Base-by-base conservation (phyloP, 106 monocot genomes). In the Dendrobium chrysotoxum region DNA sequence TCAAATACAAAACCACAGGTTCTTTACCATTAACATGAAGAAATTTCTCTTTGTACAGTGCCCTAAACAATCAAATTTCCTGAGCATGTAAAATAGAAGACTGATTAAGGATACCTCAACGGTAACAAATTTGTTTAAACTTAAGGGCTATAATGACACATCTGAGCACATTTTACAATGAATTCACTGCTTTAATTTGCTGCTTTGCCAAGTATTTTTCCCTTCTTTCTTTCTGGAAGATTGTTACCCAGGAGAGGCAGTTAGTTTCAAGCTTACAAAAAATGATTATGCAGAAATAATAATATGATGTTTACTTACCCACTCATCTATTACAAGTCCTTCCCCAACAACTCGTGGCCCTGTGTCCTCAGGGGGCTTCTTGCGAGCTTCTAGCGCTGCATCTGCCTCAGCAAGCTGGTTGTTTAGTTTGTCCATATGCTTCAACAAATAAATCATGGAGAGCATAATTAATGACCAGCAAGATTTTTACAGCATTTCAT, bases 281-380 rank as follows among this genome's bases (percentile, higher is more conserved):
- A 50, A 0, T 13, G 13, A 13, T 13, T 50, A 50, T 50, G 11
- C 50, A 12, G 15, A 50, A 50, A 15, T 13, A 50, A 50, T 2
- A 13, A 11, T 13, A 45, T 65, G 16, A 58, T 75, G 2, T 40
- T 75, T 17, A 47, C 30, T 82, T 91, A 91, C 93, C 93, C 93
- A 93, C 89, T 93, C 91, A 77, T 93, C 93, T 25, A 93, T 93
- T 16, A 93, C 91, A 30, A 93, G 90, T 31, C 93, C 93, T 89
- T 93, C 93, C 26, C 93, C 93, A 54, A 93, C 82, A 71, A 89
- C 75, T 28, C 75, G 77, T 0, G 91, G 91, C 39, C 87, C 91
- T 12, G 89, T 11, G 41, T 87, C 91, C 75, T 93, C 93, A 5
- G 89, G 87, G 47, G 93, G 89, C 80, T 91, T 91, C 83, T 89